A percentile compares a stretch with the other conserved stretches of the same genome.
These are phyloP conservation scores for Exophiala sideris DNA, from an alignment of 2,329 filamentous ascomycete genomes.

Conservation along the genomic window DNA sequence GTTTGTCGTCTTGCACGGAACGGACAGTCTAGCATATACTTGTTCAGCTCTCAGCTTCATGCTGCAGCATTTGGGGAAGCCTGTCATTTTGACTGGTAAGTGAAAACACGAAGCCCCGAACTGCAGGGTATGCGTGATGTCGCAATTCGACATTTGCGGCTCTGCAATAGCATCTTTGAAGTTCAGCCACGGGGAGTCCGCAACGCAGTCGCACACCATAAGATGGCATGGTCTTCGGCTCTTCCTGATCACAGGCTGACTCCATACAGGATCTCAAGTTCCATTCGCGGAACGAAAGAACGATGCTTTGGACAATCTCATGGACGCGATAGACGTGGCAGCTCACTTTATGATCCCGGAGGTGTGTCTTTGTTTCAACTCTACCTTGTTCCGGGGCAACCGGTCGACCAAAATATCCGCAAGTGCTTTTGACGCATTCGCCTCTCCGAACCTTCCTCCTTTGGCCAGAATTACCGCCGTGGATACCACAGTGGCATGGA, in stretches of 20 bases:
- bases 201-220: no score
- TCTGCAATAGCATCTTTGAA: no score
- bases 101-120: background rate
- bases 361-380: constrained; percentile 90
- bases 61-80: constrained; percentile 85
- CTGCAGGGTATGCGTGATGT: background rate
- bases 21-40: constrained; percentile 84
- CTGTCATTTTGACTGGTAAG: constrained; percentile 71
- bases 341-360: constrained; percentile 91
- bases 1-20: constrained; percentile 87
- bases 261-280: constrained; percentile 61
- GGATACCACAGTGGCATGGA: constrained; percentile 77
- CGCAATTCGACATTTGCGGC: no score
- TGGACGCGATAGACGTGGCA: constrained; percentile 80
- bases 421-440: constrained; percentile 81
- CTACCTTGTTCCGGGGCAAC: constrained; percentile 85
- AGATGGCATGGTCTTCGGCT: no score
- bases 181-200: no score
- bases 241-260: background rate
- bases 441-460: constrained; percentile 79
- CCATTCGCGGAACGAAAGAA: constrained; percentile 89
- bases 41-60: constrained; percentile 90
- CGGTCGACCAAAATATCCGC: constrained; percentile 84
- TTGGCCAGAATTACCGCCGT: constrained; percentile 78
- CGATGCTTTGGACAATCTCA: constrained; percentile 85